Conservation (phyloP, 169 alveolate genomes). For the Theileria orientalis region DNA sequence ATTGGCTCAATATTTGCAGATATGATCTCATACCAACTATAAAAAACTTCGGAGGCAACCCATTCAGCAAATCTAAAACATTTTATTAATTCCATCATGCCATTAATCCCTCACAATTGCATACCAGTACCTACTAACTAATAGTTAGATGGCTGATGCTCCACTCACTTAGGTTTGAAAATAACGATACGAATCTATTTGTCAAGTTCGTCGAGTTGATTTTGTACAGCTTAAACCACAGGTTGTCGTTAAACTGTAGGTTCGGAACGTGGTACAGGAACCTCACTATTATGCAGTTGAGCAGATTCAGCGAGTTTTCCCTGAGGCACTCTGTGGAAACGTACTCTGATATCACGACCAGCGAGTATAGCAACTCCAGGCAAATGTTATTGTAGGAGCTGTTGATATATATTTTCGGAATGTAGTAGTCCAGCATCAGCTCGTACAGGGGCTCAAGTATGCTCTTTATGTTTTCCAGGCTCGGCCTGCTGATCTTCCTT, state of each 20-base stretch:
- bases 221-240: constrained; percentile 48
- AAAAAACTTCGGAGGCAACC: constrained; percentile 46
- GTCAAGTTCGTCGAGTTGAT: constrained; percentile 33
- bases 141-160: too few relatives aligned
- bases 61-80: background rate
- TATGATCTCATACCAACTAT: constrained; percentile 17
- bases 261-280: constrained; percentile 42
- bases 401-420: constrained; percentile 40
- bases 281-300: constrained; percentile 47
- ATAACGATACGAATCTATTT: constrained; percentile 48
- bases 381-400: constrained; percentile 32
- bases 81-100: background rate
- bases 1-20: constrained; percentile 5
- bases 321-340: constrained; percentile 15
- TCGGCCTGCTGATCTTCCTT: constrained; percentile 8
- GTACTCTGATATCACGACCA: constrained; percentile 50
- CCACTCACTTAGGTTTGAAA: constrained; percentile 20
- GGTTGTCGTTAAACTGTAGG: constrained; percentile 9
- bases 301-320: constrained; percentile 12
- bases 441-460: constrained; percentile 48
- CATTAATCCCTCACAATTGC: constrained; percentile 4
- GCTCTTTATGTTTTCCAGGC: background rate
- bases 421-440: constrained; percentile 27
- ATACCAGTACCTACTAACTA: too few relatives aligned
- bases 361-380: constrained; percentile 34